Base-by-base conservation (phyloP, 768 basidiomycete species). In the Cubamyces sp. region DNA sequence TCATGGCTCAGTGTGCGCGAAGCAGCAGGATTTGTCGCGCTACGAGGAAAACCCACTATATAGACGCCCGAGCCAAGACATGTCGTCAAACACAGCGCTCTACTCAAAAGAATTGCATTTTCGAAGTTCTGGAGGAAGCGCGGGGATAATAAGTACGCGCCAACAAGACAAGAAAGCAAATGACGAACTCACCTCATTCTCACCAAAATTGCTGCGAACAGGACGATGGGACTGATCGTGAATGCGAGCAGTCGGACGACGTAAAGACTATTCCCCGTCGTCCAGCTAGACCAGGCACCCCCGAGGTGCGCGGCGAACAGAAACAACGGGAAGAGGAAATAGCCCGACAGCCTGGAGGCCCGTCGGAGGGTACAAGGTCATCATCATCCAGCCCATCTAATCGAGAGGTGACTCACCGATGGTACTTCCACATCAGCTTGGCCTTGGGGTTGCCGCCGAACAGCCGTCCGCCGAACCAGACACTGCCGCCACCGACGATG, bases 361-460 rank as follows among this genome's bases (percentile, higher is more conserved):
- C 56, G 40, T 34, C 49, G 39, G 45, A 63, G 43, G 55, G 30
- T 25, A 34, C 25, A 18, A 23, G 18, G 34, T 34, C 11, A 46
- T 48, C 39, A 60, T 26, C 43, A 60, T n/a, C 45, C 21, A 19
- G 21, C 50, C 47, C 23, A 18, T 14, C 15, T 34, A 12, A 30
- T 14, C 4, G 40, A 5, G 11, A 34, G 25, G 3, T 26, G 19
- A 59, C 73, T 43, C 62, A 86, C 88, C 92, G 77, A 69, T 95
- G 92, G 66, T 91, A 94, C 71, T 93, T 94, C 88, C 92, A 94
- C 19, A 93, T 61, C 1, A 76, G 71, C 72, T 91, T 94, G 15
- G 91, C 90, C 70, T 83, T 87, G 46, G 78, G 73, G 15, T 83
- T 86, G 1, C 91, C 90, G 5, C 92, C 91, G 69, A 93, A 90